A percentile compares a stretch with the other conserved stretches of the same genome.
Conservation (phyloP, 2,329 filamentous ascomycete species). For the Diaporthe amygdali region DNA sequence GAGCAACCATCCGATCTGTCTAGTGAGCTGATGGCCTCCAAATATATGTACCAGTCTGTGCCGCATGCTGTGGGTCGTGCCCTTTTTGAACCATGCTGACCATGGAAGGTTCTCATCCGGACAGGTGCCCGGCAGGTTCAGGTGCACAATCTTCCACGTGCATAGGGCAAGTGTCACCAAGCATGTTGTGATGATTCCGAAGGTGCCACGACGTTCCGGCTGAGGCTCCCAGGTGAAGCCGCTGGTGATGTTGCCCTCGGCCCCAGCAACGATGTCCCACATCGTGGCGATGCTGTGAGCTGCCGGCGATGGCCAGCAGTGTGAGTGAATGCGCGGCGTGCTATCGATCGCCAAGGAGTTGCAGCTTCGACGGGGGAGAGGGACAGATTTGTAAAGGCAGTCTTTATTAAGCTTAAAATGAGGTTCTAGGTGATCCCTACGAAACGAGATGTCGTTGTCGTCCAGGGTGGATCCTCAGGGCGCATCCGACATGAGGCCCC, state of each 20-base stretch:
- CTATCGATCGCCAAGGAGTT: background rate
- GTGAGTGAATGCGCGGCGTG: background rate
- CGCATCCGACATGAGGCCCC: slow-evolving; percentile 16
- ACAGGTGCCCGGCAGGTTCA: slow-evolving; percentile 16
- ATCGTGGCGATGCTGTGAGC: background rate
- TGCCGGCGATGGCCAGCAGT: background rate
- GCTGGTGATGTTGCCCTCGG: slow-evolving; percentile 3
- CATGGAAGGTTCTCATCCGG: slow-evolving; percentile 15
- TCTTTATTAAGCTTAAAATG: slow-evolving; percentile 7
- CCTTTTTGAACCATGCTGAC: slow-evolving; percentile 15
- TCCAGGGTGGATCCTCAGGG: background rate
- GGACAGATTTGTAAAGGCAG: no score
- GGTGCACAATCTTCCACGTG: slow-evolving; percentile 20
- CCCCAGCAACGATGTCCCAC: slow-evolving; percentile 21
- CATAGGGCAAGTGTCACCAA: slow-evolving; percentile 19
- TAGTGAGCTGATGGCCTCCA: slow-evolving; percentile 15
- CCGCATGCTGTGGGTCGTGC: background rate
- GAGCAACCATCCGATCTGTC: slow-evolving; percentile 19
- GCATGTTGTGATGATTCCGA: slow-evolving; percentile 14
- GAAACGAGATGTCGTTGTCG: slow-evolving; percentile 1
- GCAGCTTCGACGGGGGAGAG: background rate
- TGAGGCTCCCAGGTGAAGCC: slow-evolving; percentile 12
- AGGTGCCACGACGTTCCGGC: slow-evolving; percentile 13
- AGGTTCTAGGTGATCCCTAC: background rate
- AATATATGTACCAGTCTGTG: slow-evolving; percentile 16